phyloP scores from a whole-genome alignment of 2,329 filamentous ascomycete species.

The Endothia cerciana region DNA sequence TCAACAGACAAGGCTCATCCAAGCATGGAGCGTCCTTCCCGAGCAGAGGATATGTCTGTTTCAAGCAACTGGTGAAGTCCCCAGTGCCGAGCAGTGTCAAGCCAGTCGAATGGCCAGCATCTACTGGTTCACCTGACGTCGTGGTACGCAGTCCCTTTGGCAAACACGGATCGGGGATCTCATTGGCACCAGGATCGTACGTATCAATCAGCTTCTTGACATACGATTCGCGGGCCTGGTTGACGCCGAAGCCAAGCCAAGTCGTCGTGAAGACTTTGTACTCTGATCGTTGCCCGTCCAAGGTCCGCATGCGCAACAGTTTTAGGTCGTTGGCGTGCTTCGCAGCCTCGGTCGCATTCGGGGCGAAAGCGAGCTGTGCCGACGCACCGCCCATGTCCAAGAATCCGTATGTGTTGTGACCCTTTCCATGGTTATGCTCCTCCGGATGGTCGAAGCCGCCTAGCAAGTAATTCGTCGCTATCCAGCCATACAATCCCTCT shows the following conservation, averaged over 20 bases:
- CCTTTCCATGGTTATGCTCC: constrained; percentile 78
- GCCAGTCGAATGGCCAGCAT: constrained; percentile 40
- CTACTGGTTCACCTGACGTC: constrained; percentile 65
- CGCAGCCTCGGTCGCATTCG: constrained; percentile 85
- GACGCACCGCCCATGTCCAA: constrained; percentile 98
- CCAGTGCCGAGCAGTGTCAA: constrained; percentile 79
- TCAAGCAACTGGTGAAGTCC: constrained; percentile 81
- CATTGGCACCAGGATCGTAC: constrained; percentile 60
- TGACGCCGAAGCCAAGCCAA: constrained; percentile 97
- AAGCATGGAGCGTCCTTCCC: constrained; percentile 86
- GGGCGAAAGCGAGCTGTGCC: constrained; percentile 96
- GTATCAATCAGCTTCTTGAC: constrained; percentile 74
- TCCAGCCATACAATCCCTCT: constrained; percentile 95
- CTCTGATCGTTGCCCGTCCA: constrained; percentile 78
- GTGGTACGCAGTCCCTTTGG: constrained; percentile 77
- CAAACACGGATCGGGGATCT: constrained; percentile 89
- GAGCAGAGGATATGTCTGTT: constrained; percentile 80
- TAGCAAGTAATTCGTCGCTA: constrained; percentile 93
- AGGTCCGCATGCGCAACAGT: constrained; percentile 78
- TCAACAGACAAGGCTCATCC: constrained; percentile 83
- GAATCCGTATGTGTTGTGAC: constrained; percentile 94
- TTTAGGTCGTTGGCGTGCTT: constrained; percentile 91
- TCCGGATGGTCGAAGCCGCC: constrained; percentile 83
- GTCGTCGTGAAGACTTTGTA: constrained; percentile 94
- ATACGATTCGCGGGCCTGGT: constrained; percentile 85